phyloP scores from a whole-genome alignment of 2,329 filamentous ascomycete genomes.

The Huntiella decipiens region DNA sequence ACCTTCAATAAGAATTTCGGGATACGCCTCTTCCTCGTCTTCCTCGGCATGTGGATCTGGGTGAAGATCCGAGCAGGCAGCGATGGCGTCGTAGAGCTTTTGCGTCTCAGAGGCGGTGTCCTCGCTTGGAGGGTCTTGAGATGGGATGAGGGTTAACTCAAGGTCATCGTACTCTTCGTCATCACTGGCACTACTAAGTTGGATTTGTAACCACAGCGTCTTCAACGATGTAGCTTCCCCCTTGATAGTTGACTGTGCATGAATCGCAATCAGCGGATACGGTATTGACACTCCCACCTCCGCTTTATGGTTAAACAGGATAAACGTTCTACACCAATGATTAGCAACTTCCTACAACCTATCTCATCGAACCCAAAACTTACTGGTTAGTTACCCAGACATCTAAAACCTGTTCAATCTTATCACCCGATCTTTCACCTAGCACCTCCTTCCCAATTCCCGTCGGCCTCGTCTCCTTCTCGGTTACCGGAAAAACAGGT shows the following conservation, averaged over 20 bases:
- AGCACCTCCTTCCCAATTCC: constrained; percentile 16
- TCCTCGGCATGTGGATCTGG: constrained; percentile 46
- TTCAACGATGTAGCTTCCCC: constrained; percentile 22
- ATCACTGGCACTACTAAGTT: constrained; percentile 37
- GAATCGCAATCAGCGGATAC: constrained; percentile 56
- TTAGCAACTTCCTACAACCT: not conserved
- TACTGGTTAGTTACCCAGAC: constrained; percentile 42
- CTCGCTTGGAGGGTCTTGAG: constrained; percentile 14
- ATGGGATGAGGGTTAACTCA: constrained; percentile 47
- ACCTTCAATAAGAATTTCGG: constrained; percentile 35
- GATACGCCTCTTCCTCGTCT: constrained; percentile 29
- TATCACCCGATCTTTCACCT: constrained; percentile 19
- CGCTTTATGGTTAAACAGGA: constrained; percentile 40
- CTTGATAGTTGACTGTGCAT: constrained; percentile 41
- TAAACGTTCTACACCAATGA: constrained; percentile 25
- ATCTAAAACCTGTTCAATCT: constrained; percentile 30
- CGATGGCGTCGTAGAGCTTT: constrained; percentile 49
- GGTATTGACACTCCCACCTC: constrained; percentile 47
- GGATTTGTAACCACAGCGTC: constrained; percentile 49
- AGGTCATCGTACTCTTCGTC: constrained; percentile 45
- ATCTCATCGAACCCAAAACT: constrained; percentile 12
- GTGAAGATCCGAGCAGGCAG: constrained; percentile 56
- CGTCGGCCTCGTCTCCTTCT: constrained; percentile 17
- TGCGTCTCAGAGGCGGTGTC: constrained; percentile 14
- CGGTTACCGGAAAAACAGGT: constrained; percentile 29